Percentiles rank a stretch among this genome's conserved stretches.
Evolutionary conservation across 345 rosid species (phyloP).

Genomic region (Bruguiera sexangula): DNA sequence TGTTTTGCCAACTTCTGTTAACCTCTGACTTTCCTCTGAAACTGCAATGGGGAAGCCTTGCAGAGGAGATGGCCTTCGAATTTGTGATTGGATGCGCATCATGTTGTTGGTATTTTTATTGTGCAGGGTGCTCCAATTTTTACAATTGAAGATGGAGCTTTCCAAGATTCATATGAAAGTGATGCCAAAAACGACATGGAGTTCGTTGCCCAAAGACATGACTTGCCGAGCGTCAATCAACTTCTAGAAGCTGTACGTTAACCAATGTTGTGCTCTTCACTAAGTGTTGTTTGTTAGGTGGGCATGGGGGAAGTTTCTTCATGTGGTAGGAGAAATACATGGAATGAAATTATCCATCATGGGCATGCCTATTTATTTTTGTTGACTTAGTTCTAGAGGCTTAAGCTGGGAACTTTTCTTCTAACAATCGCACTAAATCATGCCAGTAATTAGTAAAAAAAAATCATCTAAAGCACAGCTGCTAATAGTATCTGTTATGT

Average conservation of each 20-base stretch:
- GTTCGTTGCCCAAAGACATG: slow-evolving; percentile 29
- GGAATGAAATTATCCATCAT: not conserved
- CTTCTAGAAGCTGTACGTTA: slow-evolving; percentile 74
- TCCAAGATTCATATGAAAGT: slow-evolving; percentile 45
- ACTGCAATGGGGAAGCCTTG: too few relatives aligned
- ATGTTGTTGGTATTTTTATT: slow-evolving; percentile 17
- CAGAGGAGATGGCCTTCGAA: not conserved
- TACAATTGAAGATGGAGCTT: slow-evolving; percentile 54
- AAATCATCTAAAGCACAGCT: not conserved
- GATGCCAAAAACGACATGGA: slow-evolving; percentile 34
- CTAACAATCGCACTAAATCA: not conserved
- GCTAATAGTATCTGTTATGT: slow-evolving; percentile 16
- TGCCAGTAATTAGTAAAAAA: not conserved
- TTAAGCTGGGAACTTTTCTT: not conserved
- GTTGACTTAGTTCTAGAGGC: not conserved
- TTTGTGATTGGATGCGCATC: slow-evolving; percentile 4
- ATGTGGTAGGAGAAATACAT: not conserved
- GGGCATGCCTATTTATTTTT: not conserved
- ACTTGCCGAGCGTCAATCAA: slow-evolving; percentile 64
- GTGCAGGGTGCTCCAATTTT: slow-evolving; percentile 40
- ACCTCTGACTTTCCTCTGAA: slow-evolving; percentile 2
- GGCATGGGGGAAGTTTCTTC: not conserved
- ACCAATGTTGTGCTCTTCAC: not conserved
- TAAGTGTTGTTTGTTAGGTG: not conserved
- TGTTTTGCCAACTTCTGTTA: slow-evolving; percentile 10